These are phyloP conservation scores for Terfezia claveryi DNA, from an alignment of 495 filamentous ascomycete species.

Conservation along the genomic window DNA sequence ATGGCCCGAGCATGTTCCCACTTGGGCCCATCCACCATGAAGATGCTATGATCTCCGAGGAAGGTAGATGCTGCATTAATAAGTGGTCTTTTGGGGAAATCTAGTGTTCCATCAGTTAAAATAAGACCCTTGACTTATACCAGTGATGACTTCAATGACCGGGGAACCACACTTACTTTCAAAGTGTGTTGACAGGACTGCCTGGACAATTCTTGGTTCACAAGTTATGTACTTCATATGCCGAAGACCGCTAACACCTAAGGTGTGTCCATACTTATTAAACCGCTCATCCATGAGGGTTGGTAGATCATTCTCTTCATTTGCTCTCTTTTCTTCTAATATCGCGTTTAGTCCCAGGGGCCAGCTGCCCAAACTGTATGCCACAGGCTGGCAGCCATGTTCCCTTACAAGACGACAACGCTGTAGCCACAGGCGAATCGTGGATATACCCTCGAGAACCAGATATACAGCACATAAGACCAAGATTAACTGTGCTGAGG, in stretches of 20 bases:
- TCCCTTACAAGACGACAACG: neutral
- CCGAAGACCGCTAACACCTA: neutral
- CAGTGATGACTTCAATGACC: no score
- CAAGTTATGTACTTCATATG: neutral
- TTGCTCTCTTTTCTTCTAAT: neutral
- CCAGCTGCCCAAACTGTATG: neutral
- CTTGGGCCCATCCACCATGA: slow-evolving; percentile 29
- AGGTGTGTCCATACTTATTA: neutral
- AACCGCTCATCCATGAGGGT: neutral
- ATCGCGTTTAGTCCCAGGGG: neutral
- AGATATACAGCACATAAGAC: no score
- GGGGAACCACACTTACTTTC: neutral
- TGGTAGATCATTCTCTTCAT: neutral
- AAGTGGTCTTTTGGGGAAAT: no score
- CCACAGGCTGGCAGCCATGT: neutral
- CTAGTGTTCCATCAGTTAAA: no score
- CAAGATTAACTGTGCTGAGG: no score
- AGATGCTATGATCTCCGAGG: slow-evolving; percentile 22
- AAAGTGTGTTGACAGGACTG: neutral
- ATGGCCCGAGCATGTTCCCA: slow-evolving; percentile 35
- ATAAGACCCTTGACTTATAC: no score
- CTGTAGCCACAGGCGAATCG: neutral
- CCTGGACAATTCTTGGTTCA: neutral
- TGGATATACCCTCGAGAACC: no score
- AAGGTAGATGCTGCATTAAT: no score